Conservation (phyloP, 169 alveolate genomes). For the Cryptosporidium meleagridis region DNA sequence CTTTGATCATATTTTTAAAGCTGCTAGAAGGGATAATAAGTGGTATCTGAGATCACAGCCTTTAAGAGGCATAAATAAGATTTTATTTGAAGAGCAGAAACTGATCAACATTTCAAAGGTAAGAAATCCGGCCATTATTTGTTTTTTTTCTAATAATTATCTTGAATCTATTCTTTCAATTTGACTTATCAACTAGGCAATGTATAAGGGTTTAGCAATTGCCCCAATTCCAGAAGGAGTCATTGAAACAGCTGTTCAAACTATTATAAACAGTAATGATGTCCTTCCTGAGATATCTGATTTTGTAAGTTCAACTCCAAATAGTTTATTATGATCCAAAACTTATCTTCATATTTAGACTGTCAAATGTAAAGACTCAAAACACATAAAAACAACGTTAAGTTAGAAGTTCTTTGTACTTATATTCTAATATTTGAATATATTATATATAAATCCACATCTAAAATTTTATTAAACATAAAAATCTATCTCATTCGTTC, state of each 20-base stretch:
- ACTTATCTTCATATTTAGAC: slow-evolving; percentile 3
- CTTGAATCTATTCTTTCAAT: neutral
- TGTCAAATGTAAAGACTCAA: neutral
- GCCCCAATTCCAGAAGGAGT: slow-evolving; percentile 63
- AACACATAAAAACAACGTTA: neutral
- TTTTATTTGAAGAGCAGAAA: slow-evolving; percentile 27
- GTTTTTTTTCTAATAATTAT: no score
- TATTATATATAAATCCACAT: neutral
- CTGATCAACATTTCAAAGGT: slow-evolving; percentile 59
- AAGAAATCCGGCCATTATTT: neutral
- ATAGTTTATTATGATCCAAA: neutral
- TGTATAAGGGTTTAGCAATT: slow-evolving; percentile 39
- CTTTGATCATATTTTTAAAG: slow-evolving; percentile 63
- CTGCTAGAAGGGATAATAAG: slow-evolving; percentile 61
- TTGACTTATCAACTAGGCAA: slow-evolving; percentile 3
- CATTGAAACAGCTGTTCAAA: slow-evolving; percentile 41
- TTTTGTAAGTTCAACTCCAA: slow-evolving; percentile 21
- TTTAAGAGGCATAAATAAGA: slow-evolving; percentile 2
- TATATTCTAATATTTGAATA: neutral
- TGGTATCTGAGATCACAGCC: slow-evolving; percentile 53
- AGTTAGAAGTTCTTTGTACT: neutral
- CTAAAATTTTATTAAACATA: neutral
- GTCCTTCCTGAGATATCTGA: slow-evolving; percentile 36
- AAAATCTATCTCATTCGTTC: no score
- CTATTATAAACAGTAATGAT: slow-evolving; percentile 29